These are phyloP conservation scores for Mediolabrus comicus DNA, from an alignment of 108 stramenopile genomes.

Conservation along the genomic window DNA sequence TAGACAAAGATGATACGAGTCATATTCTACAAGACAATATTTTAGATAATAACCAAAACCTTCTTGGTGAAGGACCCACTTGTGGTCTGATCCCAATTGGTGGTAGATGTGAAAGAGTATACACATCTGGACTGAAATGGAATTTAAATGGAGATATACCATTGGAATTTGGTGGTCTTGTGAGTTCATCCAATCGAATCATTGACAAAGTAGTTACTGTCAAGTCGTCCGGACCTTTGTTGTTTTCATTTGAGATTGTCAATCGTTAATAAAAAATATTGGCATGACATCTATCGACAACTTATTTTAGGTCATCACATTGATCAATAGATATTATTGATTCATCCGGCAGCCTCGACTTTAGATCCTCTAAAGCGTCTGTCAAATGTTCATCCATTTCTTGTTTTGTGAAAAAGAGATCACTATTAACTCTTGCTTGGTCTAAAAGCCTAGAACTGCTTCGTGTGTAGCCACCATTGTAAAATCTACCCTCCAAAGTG, in stretches of 20 bases:
- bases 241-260: slow-evolving; percentile 71
- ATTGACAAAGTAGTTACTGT: slow-evolving; percentile 53
- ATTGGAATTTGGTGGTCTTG: slow-evolving; percentile 76
- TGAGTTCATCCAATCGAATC: slow-evolving; percentile 77
- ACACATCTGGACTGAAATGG: slow-evolving; percentile 77
- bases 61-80: slow-evolving; percentile 74
- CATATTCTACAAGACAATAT: no score
- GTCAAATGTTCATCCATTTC: slow-evolving; percentile 69
- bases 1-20: not conserved
- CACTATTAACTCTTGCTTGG: slow-evolving; percentile 14
- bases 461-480: slow-evolving; percentile 24
- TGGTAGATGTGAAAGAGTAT: slow-evolving; percentile 54
- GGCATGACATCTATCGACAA: not conserved
- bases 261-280: not conserved
- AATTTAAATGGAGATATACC: slow-evolving; percentile 68
- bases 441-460: slow-evolving; percentile 34
- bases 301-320: slow-evolving; percentile 38
- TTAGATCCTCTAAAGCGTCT: slow-evolving; percentile 71
- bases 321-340: slow-evolving; percentile 75
- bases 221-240: slow-evolving; percentile 50
- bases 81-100: slow-evolving; percentile 82
- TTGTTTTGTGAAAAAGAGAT: slow-evolving; percentile 31
- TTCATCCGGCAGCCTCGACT: slow-evolving; percentile 69
- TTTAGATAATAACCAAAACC: not conserved
- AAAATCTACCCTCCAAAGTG: slow-evolving; percentile 72